Evolutionary conservation across 441 rosid genomes (phyloP).

Genomic region (Populus tomentosa): DNA sequence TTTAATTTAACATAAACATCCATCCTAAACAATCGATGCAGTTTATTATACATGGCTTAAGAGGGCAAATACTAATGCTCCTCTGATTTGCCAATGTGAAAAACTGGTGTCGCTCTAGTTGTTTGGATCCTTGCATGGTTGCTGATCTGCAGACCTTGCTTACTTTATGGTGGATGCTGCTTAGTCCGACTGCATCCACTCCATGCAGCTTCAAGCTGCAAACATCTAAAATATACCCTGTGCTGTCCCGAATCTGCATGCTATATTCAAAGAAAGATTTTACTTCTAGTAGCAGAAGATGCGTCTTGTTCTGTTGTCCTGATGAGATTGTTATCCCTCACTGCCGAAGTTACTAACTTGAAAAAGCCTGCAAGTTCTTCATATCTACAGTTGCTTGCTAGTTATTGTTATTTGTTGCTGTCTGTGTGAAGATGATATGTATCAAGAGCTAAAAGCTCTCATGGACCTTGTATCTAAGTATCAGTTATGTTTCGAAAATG

Average conservation of each 20-base stretch:
- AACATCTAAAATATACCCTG: not conserved
- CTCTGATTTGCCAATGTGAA: not conserved
- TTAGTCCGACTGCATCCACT: not conserved
- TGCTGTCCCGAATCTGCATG: not conserved
- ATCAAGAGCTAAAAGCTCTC: too few species aligned
- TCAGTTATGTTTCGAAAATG: not conserved
- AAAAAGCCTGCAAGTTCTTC: not conserved
- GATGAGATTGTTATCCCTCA: not conserved
- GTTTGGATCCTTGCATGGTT: not conserved
- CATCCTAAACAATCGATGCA: too few species aligned
- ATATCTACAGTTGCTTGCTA: too few species aligned
- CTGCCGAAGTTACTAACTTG: not conserved
- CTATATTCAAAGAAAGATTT: too few species aligned
- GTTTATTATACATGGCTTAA: not conserved
- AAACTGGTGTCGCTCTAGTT: not conserved
- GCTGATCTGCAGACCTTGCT: not conserved
- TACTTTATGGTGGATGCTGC: not conserved
- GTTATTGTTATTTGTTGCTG: too few species aligned
- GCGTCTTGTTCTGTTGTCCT: not conserved
- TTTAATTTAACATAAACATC: not conserved
- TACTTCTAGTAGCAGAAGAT: not conserved
- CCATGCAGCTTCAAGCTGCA: not conserved
- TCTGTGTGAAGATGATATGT: too few species aligned
- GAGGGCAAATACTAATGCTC: not conserved
- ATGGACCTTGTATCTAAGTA: too few species aligned